Evolutionary conservation across 495 filamentous ascomycete species (phyloP).

Genomic region (Aspergillus ellipticus): DNA sequence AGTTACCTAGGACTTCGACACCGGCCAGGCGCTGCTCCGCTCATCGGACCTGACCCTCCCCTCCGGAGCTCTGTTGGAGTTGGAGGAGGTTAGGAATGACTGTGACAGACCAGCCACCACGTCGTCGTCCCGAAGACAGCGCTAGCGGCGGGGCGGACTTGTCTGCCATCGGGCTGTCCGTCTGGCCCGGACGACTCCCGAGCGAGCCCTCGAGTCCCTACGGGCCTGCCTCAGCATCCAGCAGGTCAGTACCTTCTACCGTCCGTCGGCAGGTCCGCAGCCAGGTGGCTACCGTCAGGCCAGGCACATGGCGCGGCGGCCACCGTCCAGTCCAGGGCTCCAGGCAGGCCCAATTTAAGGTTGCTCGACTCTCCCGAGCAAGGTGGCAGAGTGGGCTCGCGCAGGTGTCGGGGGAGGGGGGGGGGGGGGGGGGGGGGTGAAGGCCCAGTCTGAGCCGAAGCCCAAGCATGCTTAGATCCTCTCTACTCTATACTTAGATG

Average conservation of each 20-base stretch:
- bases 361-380: slow-evolving; percentile 2
- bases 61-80: neutral
- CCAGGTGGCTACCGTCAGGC: neutral
- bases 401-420: neutral
- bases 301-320: slow-evolving; percentile 8
- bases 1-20: too few relatives aligned
- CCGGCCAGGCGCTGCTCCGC: neutral
- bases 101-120: neutral
- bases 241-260: neutral
- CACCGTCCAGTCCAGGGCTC: slow-evolving; percentile 3
- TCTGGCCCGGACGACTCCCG: slow-evolving; percentile 21
- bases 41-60: neutral
- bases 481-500: too few relatives aligned
- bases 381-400: neutral
- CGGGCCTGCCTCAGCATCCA: too few relatives aligned
- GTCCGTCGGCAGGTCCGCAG: neutral
- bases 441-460: too few relatives aligned
- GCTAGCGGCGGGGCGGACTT: slow-evolving; percentile 17
- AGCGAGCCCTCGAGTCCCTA: too few relatives aligned
- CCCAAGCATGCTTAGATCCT: neutral
- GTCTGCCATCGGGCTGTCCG: slow-evolving; percentile 15
- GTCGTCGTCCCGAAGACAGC: neutral
- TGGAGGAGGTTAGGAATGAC: neutral
- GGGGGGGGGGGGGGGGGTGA: neutral
- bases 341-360: slow-evolving; percentile 5